Evolutionary conservation across 345 rosid genomes (phyloP).

Genomic region (Brassica nigra): DNA sequence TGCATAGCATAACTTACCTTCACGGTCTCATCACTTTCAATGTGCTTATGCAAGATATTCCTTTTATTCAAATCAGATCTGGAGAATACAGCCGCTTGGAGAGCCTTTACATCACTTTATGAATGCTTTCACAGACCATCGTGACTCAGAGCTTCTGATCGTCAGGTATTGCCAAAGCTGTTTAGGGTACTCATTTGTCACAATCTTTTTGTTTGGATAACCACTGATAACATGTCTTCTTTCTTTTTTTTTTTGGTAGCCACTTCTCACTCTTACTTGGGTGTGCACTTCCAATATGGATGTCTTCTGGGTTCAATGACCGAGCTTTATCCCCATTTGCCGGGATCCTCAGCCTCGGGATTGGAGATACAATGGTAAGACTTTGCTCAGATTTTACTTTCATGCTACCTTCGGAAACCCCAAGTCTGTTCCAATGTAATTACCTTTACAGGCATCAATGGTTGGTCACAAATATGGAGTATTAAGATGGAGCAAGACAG

Average conservation of each 20-base stretch:
- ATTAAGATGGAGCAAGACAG: constrained; percentile 90
- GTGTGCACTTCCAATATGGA: constrained; percentile 98
- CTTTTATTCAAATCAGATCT: constrained; percentile 52
- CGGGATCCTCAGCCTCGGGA: constrained; percentile 97
- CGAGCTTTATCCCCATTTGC: constrained; percentile 94
- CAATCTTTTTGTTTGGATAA: too few species aligned
- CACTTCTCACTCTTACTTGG: constrained; percentile 95
- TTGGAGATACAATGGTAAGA: constrained; percentile 97
- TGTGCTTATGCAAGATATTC: not conserved
- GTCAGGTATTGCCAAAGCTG: constrained; percentile 46
- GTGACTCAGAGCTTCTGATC: constrained; percentile 90
- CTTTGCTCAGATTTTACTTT: not conserved
- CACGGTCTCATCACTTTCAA: not conserved
- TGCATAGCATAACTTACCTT: not conserved
- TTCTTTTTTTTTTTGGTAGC: constrained; percentile 41
- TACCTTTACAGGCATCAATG: constrained; percentile 74
- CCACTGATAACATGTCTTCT: not conserved
- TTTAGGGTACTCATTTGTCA: too few species aligned
- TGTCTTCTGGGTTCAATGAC: constrained; percentile 93
- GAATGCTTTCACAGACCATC: constrained; percentile 97
- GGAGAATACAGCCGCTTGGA: constrained; percentile 91
- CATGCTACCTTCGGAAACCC: not conserved
- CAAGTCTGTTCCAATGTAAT: constrained; percentile 3
- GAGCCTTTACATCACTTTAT: constrained; percentile 75
- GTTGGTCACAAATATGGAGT: constrained; percentile 97